A percentile compares a stretch with the other conserved stretches of the same genome.
phyloP scores from a whole-genome alignment of 192 early-diverging fungal genomes.

The Pecoramyces ruminantium region DNA sequence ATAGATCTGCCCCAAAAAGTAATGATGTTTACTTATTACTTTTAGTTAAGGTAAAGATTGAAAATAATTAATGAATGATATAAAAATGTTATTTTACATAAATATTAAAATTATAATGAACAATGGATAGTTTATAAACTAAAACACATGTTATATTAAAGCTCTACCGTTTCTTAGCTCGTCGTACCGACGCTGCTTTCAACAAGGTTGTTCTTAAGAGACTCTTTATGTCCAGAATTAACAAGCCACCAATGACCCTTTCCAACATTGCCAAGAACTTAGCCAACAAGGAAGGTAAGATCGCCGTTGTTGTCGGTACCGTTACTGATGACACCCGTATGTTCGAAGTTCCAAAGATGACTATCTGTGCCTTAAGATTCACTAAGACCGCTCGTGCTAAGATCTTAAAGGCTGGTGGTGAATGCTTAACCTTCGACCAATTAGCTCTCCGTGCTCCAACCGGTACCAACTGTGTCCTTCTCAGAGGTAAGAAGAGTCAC shows the following conservation, averaged over 20 bases:
- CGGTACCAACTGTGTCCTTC: slow-evolving; percentile 83
- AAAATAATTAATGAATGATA: no score
- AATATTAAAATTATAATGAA: no score
- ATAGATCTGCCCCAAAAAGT: slow-evolving; percentile 75
- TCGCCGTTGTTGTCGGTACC: slow-evolving; percentile 87
- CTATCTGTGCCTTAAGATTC: slow-evolving; percentile 86
- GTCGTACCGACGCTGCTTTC: slow-evolving; percentile 95
- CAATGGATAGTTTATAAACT: no score
- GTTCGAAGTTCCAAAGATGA: slow-evolving; percentile 82
- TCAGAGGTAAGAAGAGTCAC: slow-evolving; percentile 86
- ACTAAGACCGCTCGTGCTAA: slow-evolving; percentile 91
- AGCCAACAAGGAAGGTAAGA: slow-evolving; percentile 67
- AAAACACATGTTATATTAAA: slow-evolving; percentile 1
- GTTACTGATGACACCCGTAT: slow-evolving; percentile 93
- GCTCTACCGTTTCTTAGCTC: slow-evolving; percentile 98
- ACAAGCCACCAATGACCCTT: slow-evolving; percentile 87
- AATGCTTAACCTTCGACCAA: slow-evolving; percentile 96
- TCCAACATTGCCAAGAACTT: slow-evolving; percentile 72
- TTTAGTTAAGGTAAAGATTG: slow-evolving; percentile 77
- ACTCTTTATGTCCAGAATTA: slow-evolving; percentile 94
- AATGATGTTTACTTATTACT: slow-evolving; percentile 94
- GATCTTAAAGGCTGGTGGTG: slow-evolving; percentile 97
- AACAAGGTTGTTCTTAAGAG: slow-evolving; percentile 98
- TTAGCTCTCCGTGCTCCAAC: slow-evolving; percentile 95
- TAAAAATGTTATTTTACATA: no score